Base-by-base conservation (phyloP, 441 rosid genomes). In the Mallotus repandus region DNA sequence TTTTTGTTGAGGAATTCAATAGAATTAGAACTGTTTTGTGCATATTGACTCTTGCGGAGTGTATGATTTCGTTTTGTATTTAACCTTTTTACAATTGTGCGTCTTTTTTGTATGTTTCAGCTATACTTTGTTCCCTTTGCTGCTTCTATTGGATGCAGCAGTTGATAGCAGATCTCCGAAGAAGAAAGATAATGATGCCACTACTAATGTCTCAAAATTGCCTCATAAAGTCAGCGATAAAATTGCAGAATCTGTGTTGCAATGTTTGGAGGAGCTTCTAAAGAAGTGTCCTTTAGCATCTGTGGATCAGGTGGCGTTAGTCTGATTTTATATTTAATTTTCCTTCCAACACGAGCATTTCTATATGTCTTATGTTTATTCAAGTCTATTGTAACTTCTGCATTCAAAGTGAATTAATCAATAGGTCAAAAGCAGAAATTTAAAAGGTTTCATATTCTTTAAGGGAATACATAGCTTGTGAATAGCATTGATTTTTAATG, bases 241-340 rank as follows among this genome's bases (percentile, higher is more conserved):
- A 76, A 94, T 89, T 55, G 97, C 94, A 10, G 99, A 96, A 86
- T 89, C 90, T 45, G 84, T 86, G 32, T 74, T 96, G 69, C 82
- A 74, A 77, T 96, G 97, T 81, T 86, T 96, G 82, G 97, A 96
- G 81, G 96, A 88, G 77, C 97, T 93, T 81, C 81, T 93, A 8
- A 81, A 77, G 74, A 93, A 93, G 79, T 89, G 97, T 76, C 77
- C 79, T 66, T 74, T 91, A n/a, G 85, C 81, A 38, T 88, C 93
- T 29, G 78, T 87, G 9, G 91, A 93, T 74, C 98, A 96, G 98
- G 99, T 95, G 54, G 21, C 2, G 6, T 4, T 9, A 10, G 49
- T 50, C 35, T 66, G 56, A 25, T 76, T 79, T 74, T 6, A 4
- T 11, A 52, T 50, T 16, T 21, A 38, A 21, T 58, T 43, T 45